Base-by-base conservation (phyloP, 352 stramenopile genomes). In the Pythium chondricola region DNA sequence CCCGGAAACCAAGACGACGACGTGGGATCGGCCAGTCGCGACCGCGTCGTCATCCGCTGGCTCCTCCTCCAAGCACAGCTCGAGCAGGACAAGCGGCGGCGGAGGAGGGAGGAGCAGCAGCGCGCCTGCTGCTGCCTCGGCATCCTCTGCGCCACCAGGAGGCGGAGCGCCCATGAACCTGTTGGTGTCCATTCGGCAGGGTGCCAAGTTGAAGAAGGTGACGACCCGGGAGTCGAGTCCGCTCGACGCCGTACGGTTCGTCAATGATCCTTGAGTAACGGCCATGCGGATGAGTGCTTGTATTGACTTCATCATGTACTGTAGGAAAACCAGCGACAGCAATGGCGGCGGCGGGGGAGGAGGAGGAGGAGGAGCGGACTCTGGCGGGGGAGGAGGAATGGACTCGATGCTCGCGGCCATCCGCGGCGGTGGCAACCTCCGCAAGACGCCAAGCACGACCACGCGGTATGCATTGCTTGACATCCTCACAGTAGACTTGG, bases 1-100 rank as follows among this genome's bases (percentile, higher is more conserved):
- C 48, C 68, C 76, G n/a, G 60, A 86, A 48, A 92, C 79, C 3
- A 93, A 94, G 54, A 78, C 84, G 50, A 95, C 85, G 46, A 92
- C 80, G 39, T 95, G 85, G 85, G 85, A 90, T 27, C 71, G 70
- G 18, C 57, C 62, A 7, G 51, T 49, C 4, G 50, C 69, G 11
- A 41, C 63, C 20, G 58, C 56, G 52, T 54, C 40, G 48, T 30
- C 40, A n/a, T 43, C 52, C 17, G 30, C 31, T 7, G 22, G 25
- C 14, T 44, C 43, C 17, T 55, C 47, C 8, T 43, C 52, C 38
- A 60, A 50, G 32, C 52, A 60, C 37, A 42, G 22, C 7, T 33
- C 29, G 13, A 13, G 29, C 7, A 33, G 13, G 13, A 52, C 11
- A 14, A 56, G 33, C 31, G 43, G 50, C 47, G 61, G 78, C 40